Base-by-base conservation (phyloP, 1,284 basidiomycete species). In the Fistulina hepatica region DNA sequence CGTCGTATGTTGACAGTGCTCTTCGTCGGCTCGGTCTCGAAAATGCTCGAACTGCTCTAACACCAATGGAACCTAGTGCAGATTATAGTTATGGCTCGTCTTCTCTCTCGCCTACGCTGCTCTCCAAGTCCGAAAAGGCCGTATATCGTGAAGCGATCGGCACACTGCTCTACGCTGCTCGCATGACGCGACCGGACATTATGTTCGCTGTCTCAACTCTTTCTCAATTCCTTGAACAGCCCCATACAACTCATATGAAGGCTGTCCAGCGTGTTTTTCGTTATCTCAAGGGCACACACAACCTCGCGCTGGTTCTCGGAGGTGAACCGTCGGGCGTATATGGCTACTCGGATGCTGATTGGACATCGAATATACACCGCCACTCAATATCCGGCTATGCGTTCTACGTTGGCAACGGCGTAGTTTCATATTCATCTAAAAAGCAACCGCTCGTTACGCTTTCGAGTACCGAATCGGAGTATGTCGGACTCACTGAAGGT, bases 151-250 rank as follows among this genome's bases (percentile, higher is more conserved):
- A 31, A 13, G 28, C 28, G 6, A 17, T 41, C 21, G 51, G 51
- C 2, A 44, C 42, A 2, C 33, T 57, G 2, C 47, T 54, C 25
- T 62, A 55, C 34, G 43, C 52, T 26, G 49, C 49, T 19, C 40
- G 54, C 2, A 43, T 34, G 5, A 52, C 52, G 3, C 45, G 53
- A 1, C 58, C 59, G 0, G 57, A 63, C 31, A 49, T 64, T 6
- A 38, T 52, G 0, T 58, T 47, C 35, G 42, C 51, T 9, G 52
- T 52, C 4, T 48, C 51, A 36, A 40, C 49, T 3, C 47, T 64
- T 3, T 48, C 49, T 2, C 54, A 52, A 15, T 54, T 45, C 39
- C 49, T 39, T 21, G 32, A 35, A 24, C 52, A 51, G 21, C 58
- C 46, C 12, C 42, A 33, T 21, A 40, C 15, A 26, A 24, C 16